Evolutionary conservation across 148 eudicot genomes (phyloP).

Genomic region (Limonium bicolor): DNA sequence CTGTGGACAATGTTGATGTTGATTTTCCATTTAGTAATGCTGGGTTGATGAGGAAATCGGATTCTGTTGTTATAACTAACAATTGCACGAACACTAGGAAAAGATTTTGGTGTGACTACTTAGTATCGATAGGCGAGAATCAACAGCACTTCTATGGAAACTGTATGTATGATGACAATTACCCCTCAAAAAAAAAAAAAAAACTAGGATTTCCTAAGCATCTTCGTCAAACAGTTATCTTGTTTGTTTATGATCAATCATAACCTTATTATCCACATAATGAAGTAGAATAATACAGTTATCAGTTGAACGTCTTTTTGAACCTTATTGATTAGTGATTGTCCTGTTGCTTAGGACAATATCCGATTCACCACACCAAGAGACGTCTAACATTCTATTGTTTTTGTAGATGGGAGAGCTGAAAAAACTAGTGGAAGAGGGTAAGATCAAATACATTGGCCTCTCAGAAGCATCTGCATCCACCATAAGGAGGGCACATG

Average conservation of each 20-base stretch:
- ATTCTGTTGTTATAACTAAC: conserved; percentile 9
- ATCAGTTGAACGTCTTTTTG: too few species aligned
- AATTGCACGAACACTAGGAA: conserved; percentile 22
- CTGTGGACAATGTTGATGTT: conserved; percentile 46
- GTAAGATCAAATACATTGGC: conserved; percentile 11
- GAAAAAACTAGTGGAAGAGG: conserved; percentile 9
- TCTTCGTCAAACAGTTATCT: too few species aligned
- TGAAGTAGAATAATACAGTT: too few species aligned
- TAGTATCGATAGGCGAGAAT: conserved; percentile 86
- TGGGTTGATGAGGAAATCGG: conserved; percentile 8
- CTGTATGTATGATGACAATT: too few species aligned
- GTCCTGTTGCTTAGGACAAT: too few species aligned
- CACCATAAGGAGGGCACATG: conserved; percentile 11
- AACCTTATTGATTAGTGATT: too few species aligned
- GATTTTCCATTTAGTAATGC: conserved; percentile 24
- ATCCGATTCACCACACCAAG: too few species aligned
- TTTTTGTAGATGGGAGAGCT: conserved; percentile 8
- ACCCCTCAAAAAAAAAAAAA: too few species aligned
- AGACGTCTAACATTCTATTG: too few species aligned
- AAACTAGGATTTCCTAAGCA: too few species aligned
- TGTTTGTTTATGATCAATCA: too few species aligned
- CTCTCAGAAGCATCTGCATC: conserved; percentile 9
- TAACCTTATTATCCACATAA: too few species aligned
- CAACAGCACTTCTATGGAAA: conserved; percentile 85
- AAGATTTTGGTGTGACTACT: conserved; percentile 77